Conservation (phyloP, 345 rosid species). For the Boechera divaricarpa region DNA sequence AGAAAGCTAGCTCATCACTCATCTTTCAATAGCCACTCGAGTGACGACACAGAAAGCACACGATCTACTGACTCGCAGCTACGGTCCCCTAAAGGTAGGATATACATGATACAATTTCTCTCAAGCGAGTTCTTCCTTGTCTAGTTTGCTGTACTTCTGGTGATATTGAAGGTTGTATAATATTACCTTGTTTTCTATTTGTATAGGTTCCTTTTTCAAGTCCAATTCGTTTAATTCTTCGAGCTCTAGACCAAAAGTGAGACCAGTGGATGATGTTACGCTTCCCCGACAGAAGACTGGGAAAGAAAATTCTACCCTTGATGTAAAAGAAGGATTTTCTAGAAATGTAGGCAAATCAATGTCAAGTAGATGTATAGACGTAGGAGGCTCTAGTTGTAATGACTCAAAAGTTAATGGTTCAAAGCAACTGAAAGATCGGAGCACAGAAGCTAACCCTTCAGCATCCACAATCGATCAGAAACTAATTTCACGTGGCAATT, state of each 20-base stretch:
- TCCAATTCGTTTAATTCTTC: slow-evolving; percentile 70
- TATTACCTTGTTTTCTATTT: slow-evolving; percentile 35
- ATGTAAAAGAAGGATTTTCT: slow-evolving; percentile 60
- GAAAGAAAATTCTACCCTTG: slow-evolving; percentile 53
- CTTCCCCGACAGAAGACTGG: slow-evolving; percentile 57
- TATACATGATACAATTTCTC: slow-evolving; percentile 7
- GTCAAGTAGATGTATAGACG: slow-evolving; percentile 64
- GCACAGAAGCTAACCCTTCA: slow-evolving; percentile 50
- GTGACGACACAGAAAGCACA: slow-evolving; percentile 55
- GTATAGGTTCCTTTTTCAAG: slow-evolving; percentile 70
- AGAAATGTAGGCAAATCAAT: slow-evolving; percentile 65
- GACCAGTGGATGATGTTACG: slow-evolving; percentile 67
- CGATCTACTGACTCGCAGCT: slow-evolving; percentile 57
- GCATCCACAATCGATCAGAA: slow-evolving; percentile 63
- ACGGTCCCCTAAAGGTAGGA: slow-evolving; percentile 65
- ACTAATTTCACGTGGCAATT: slow-evolving; percentile 60
- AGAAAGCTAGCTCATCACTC: slow-evolving; percentile 55
- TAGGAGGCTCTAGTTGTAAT: slow-evolving; percentile 51
- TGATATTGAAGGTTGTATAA: slow-evolving; percentile 22
- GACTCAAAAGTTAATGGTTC: slow-evolving; percentile 70
- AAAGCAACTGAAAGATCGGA: slow-evolving; percentile 63
- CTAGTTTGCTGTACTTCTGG: slow-evolving; percentile 16
- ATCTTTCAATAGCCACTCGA: slow-evolving; percentile 48
- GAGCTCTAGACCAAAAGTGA: slow-evolving; percentile 70
- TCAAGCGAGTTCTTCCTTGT: slow-evolving; percentile 26